Evolutionary conservation across 192 early-diverging fungal species (phyloP).

Genomic region (Entomortierella lignicola): DNA sequence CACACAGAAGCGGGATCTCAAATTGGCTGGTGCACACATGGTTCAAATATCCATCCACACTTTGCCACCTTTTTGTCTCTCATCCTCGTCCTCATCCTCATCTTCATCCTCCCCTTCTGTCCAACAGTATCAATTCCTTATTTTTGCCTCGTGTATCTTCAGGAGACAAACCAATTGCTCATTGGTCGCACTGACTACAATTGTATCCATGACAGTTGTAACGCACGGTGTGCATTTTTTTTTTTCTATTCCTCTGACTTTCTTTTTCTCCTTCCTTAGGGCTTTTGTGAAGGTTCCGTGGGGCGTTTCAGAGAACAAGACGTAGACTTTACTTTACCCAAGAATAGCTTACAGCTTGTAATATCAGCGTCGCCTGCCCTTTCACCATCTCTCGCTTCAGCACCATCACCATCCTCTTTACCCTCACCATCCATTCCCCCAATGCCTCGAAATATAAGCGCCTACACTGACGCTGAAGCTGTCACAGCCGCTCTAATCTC

Average conservation of each 20-base stretch:
- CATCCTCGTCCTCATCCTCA: neutral
- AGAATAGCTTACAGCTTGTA: slow-evolving; percentile 1
- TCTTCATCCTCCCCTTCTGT: neutral
- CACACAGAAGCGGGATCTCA: neutral
- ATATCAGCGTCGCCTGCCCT: slow-evolving; percentile 1
- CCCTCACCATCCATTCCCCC: slow-evolving; percentile 1
- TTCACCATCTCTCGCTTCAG: slow-evolving; percentile 1
- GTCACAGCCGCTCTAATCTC: neutral
- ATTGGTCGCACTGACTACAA: neutral
- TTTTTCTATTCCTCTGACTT: neutral
- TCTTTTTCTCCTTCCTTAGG: slow-evolving; percentile 28
- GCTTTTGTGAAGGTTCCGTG: slow-evolving; percentile 65
- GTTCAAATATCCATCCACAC: neutral
- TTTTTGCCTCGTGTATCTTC: neutral
- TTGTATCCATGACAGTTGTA: neutral
- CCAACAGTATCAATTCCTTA: neutral
- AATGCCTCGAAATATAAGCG: neutral
- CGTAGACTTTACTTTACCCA: slow-evolving; percentile 54
- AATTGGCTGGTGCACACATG: neutral
- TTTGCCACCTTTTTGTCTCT: neutral
- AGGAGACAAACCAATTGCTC: neutral
- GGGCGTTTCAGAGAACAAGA: slow-evolving; percentile 60
- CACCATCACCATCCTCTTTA: slow-evolving; percentile 8
- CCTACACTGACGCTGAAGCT: neutral
- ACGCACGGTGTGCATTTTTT: neutral